These are phyloP conservation scores for Eleusine coracana DNA, from an alignment of 176 grass and related monocot species.

Conservation along the genomic window DNA sequence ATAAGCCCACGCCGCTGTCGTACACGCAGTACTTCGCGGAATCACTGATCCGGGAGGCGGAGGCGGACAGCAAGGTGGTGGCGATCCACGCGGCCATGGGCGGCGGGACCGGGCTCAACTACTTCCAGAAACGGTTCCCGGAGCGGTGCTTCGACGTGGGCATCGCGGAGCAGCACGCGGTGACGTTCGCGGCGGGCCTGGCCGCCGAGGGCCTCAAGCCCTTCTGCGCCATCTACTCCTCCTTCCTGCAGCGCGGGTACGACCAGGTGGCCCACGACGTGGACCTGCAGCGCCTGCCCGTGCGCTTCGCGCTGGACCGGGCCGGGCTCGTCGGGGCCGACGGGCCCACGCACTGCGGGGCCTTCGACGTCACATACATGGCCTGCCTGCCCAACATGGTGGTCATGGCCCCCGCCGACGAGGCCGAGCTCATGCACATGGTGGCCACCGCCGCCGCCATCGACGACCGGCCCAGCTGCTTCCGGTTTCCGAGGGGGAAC, in stretches of 20 bases:
- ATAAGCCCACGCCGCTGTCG: constrained; percentile 23
- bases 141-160: constrained; percentile 98
- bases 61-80: constrained; percentile 70
- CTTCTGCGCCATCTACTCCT: constrained; percentile 97
- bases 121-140: constrained; percentile 89
- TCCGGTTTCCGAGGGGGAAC: constrained; percentile 87
- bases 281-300: constrained; percentile 83
- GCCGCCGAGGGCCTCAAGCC: constrained; percentile 88
- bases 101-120: constrained; percentile 89
- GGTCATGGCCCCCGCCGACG: constrained; percentile 92
- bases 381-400: constrained; percentile 98
- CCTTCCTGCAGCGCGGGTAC: constrained; percentile 95
- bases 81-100: constrained; percentile 98
- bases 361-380: constrained; percentile 93
- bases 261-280: constrained; percentile 99
- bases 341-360: constrained; percentile 92
- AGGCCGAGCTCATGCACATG: constrained; percentile 96
- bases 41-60: constrained; percentile 78
- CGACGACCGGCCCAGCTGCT: constrained; percentile 82
- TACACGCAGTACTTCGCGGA: constrained; percentile 95
- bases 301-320: constrained; percentile 80
- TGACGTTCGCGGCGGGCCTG: constrained; percentile 88
- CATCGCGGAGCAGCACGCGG: constrained; percentile 96
- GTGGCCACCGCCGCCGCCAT: constrained; percentile 87
- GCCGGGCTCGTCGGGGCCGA: constrained; percentile 93